Evolutionary conservation across 1,284 basidiomycete genomes (phyloP).

Genomic region (Apiotrichum brassicae): DNA sequence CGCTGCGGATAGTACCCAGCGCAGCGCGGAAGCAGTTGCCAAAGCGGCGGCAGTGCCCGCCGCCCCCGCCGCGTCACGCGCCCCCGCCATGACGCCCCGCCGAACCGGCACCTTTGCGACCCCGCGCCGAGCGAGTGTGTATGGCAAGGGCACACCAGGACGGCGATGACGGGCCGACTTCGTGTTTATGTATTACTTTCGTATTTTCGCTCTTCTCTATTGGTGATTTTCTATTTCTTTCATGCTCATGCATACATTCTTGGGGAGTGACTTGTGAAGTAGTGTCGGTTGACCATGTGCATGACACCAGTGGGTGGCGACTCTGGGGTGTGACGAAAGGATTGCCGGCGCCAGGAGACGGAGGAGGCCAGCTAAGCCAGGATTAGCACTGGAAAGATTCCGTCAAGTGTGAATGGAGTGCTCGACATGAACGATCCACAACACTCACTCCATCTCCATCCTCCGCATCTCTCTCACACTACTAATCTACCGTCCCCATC

Average conservation of each 20-base stretch:
- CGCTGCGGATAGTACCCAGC: conserved; percentile 27
- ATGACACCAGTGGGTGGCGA: no score
- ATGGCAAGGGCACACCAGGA: conserved; percentile 8
- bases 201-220: conserved; percentile 7
- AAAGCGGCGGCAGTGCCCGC: conserved; percentile 28
- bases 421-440: no score
- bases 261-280: no score
- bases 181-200: conserved; percentile 1
- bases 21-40: conserved; percentile 28
- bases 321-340: no score
- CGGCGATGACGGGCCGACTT: background rate
- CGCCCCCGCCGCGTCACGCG: background rate
- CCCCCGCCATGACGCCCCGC: conserved; percentile 3
- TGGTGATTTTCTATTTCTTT: background rate
- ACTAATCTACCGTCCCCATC: no score
- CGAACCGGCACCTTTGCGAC: conserved; percentile 4
- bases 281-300: no score
- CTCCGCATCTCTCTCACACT: no score
- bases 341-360: no score
- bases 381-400: no score
- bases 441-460: no score
- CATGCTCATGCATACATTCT: background rate
- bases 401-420: no score
- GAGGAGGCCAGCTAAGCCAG: no score
- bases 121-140: conserved; percentile 5